Conservation (phyloP, 208 protist genomes). For the Balamuthia mandrillaris region DNA sequence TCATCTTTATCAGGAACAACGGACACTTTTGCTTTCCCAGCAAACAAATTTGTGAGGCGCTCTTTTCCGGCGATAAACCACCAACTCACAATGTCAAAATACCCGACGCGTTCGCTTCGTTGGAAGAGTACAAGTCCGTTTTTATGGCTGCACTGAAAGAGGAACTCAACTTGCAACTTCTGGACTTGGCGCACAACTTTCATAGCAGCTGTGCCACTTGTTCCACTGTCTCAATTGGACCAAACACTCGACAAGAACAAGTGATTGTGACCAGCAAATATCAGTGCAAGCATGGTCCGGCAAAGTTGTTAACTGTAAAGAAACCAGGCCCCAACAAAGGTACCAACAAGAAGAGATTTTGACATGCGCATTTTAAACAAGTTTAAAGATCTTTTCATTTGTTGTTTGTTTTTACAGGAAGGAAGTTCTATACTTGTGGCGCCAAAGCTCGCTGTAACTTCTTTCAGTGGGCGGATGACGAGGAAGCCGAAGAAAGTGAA, state of each 20-base stretch:
- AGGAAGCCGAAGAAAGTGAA: neutral
- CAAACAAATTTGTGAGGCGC: neutral
- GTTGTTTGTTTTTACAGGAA: too few relatives aligned
- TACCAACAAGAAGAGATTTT: too few relatives aligned
- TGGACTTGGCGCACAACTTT: slow-evolving; percentile 19
- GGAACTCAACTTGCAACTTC: slow-evolving; percentile 14
- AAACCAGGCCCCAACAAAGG: slow-evolving; percentile 35
- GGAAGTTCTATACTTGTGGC: neutral
- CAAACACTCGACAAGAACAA: neutral
- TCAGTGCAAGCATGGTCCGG: slow-evolving; percentile 1
- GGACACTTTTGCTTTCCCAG: slow-evolving; percentile 30
- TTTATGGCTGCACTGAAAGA: slow-evolving; percentile 27
- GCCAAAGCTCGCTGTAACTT: neutral
- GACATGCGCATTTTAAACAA: too few relatives aligned
- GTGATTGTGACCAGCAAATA: neutral
- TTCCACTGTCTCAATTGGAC: neutral
- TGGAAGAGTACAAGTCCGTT: slow-evolving; percentile 15
- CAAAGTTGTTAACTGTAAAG: neutral
- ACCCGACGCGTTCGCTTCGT: neutral
- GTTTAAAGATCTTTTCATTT: too few relatives aligned
- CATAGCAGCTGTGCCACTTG: slow-evolving; percentile 11
- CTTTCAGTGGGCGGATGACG: slow-evolving; percentile 32
- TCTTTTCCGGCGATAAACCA: too few relatives aligned
- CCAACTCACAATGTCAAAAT: slow-evolving; percentile 8
- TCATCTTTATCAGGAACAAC: neutral